phyloP scores from a whole-genome alignment of 345 rosid genomes.

The Arabis alpina region DNA sequence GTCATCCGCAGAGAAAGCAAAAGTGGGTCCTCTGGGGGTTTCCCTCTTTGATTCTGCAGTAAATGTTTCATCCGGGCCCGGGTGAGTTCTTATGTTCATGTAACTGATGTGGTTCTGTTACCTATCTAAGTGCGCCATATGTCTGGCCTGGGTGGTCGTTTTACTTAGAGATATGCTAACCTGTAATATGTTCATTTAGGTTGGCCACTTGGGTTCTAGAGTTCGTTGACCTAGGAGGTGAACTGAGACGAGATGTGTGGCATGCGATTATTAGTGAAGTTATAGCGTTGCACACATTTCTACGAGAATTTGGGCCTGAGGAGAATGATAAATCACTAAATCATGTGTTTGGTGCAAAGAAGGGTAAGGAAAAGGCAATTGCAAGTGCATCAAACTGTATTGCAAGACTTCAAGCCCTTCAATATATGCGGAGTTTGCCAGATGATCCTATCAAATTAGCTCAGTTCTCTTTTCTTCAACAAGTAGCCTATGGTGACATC shows the following conservation, averaged over 20 bases:
- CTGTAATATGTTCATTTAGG: constrained; percentile 50
- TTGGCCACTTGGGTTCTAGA: constrained; percentile 81
- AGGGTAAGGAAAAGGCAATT: constrained; percentile 80
- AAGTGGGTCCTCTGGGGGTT: constrained; percentile 92
- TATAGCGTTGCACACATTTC: constrained; percentile 76
- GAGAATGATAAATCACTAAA: constrained; percentile 58
- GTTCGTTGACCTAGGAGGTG: constrained; percentile 97
- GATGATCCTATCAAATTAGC: constrained; percentile 92
- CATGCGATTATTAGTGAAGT: constrained; percentile 85
- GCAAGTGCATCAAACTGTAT: constrained; percentile 68
- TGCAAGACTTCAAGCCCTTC: constrained; percentile 94
- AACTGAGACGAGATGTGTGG: constrained; percentile 93
- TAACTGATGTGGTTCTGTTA: constrained; percentile 16
- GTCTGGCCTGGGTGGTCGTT: constrained; percentile 7
- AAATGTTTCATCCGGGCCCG: constrained; percentile 64
- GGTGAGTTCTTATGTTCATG: constrained; percentile 62
- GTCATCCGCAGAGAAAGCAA: constrained; percentile 68
- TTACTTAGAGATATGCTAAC: constrained; percentile 10
- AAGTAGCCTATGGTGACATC: constrained; percentile 73
- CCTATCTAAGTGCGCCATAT: background rate
- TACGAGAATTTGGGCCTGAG: constrained; percentile 73
- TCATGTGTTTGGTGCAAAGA: constrained; percentile 78
- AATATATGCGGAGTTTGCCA: constrained; percentile 68
- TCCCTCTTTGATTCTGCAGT: constrained; percentile 88
- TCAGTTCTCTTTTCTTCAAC: constrained; percentile 81